phyloP scores from a whole-genome alignment of 1,284 basidiomycete genomes.

The Apiotrichum brassicae region DNA sequence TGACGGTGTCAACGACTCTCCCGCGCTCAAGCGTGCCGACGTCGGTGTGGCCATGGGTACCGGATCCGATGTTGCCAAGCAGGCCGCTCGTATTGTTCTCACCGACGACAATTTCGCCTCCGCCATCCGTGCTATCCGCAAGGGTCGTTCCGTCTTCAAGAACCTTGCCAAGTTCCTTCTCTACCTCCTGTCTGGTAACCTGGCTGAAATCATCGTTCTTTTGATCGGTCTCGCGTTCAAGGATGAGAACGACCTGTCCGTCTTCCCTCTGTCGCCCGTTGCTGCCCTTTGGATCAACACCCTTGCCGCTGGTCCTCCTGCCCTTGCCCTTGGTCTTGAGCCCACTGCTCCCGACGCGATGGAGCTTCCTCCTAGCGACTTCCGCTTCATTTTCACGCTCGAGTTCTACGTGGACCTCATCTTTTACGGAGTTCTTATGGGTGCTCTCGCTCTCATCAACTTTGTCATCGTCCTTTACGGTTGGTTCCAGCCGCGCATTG shows the following conservation, averaged over 20 bases:
- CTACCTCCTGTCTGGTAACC: constrained; percentile 56
- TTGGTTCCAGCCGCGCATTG: constrained; percentile 41
- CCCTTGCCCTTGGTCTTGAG: constrained; percentile 59
- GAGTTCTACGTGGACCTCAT: constrained; percentile 55
- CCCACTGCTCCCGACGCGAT: constrained; percentile 56
- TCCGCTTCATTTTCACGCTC: constrained; percentile 54
- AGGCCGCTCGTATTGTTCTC: constrained; percentile 58
- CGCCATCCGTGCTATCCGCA: constrained; percentile 60
- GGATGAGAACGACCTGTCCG: constrained; percentile 53
- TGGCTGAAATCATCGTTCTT: constrained; percentile 57
- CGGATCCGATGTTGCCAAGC: constrained; percentile 63
- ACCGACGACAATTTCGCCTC: constrained; percentile 68
- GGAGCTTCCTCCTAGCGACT: constrained; percentile 53
- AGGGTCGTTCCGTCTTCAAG: constrained; percentile 55
- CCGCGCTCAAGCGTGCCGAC: constrained; percentile 55
- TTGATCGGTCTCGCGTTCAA: constrained; percentile 63
- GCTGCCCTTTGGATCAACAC: constrained; percentile 59
- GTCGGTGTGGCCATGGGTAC: constrained; percentile 67
- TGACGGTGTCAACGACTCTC: constrained; percentile 57
- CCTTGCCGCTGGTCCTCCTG: constrained; percentile 54
- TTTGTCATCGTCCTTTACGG: constrained; percentile 58
- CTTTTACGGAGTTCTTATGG: constrained; percentile 62
- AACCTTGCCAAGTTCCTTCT: constrained; percentile 49
- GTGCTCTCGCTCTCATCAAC: constrained; percentile 53
- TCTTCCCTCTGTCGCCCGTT: constrained; percentile 64